Conservation (phyloP, 225 moss, liverwort and hornwort species). For the Ulota crispa region DNA sequence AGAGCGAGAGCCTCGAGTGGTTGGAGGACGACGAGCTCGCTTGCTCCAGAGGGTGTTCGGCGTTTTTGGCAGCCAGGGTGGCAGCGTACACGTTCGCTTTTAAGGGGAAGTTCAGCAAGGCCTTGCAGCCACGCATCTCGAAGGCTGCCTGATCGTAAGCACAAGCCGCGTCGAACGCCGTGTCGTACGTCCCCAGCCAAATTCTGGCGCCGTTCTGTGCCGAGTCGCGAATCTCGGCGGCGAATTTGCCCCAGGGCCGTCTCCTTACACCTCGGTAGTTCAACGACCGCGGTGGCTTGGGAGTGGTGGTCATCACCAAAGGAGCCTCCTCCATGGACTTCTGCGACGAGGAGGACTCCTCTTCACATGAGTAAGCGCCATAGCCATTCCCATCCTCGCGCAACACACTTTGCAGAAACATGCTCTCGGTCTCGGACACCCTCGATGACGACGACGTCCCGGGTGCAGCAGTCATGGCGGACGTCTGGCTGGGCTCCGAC, state of each 20-base stretch:
- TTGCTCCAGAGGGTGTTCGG: neutral
- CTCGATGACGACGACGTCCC: conserved; percentile 3
- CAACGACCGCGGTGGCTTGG: conserved; percentile 25
- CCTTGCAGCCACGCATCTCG: conserved; percentile 63
- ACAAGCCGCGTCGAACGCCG: conserved; percentile 54
- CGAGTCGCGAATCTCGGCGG: conserved; percentile 59
- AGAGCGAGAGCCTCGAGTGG: neutral
- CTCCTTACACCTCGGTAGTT: conserved; percentile 54
- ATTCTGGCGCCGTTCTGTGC: conserved; percentile 59
- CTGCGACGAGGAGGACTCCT: conserved; percentile 5
- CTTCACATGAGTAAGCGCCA: conserved; percentile 7
- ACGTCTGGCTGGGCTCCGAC: neutral
- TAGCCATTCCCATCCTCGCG: conserved; percentile 31
- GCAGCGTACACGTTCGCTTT: conserved; percentile 44
- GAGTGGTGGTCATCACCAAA: neutral
- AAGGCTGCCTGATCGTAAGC: conserved; percentile 68
- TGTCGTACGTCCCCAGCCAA: conserved; percentile 66
- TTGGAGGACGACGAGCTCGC: neutral
- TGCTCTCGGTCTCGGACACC: conserved; percentile 25
- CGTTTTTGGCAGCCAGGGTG: conserved; percentile 19
- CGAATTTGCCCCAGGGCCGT: conserved; percentile 66
- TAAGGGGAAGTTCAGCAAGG: conserved; percentile 53
- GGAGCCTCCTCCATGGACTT: neutral
- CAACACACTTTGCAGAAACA: conserved; percentile 32
- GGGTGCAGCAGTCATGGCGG: neutral